phyloP scores from a whole-genome alignment of 345 rosid species.

The Conringia planisiliqua region DNA sequence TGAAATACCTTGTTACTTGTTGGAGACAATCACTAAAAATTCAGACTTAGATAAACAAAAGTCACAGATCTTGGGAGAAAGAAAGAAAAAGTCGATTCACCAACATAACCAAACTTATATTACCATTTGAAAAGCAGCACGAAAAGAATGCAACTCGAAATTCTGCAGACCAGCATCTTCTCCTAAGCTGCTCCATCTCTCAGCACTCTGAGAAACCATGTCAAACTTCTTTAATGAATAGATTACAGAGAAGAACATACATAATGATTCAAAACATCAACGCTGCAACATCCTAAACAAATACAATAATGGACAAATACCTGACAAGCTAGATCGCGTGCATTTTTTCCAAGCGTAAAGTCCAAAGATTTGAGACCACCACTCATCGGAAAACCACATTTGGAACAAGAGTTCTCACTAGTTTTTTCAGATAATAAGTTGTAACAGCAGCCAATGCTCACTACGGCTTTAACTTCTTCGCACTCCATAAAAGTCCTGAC shows the following conservation, averaged over 20 bases:
- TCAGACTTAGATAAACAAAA: not conserved
- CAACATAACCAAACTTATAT: slow-evolving; percentile 3
- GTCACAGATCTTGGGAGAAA: not conserved
- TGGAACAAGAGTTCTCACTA: slow-evolving; percentile 35
- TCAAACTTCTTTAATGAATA: not conserved
- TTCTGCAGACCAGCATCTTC: slow-evolving; percentile 74
- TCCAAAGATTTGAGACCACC: slow-evolving; percentile 53
- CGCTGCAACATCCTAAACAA: slow-evolving; percentile 1
- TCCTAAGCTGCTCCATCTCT: slow-evolving; percentile 75
- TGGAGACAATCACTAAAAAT: not conserved
- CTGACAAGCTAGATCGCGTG: slow-evolving; percentile 95
- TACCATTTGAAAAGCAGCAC: slow-evolving; percentile 95
- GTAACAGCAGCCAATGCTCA: slow-evolving; percentile 97
- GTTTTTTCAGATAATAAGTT: slow-evolving; percentile 74
- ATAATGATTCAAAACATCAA: not conserved
- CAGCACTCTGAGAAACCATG: slow-evolving; percentile 67
- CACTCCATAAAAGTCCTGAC: slow-evolving; percentile 72
- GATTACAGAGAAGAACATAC: not conserved
- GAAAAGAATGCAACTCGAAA: slow-evolving; percentile 86
- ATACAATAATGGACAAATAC: slow-evolving; percentile 34
- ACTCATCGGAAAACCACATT: slow-evolving; percentile 77
- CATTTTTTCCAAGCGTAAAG: slow-evolving; percentile 58
- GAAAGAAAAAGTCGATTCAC: not conserved
- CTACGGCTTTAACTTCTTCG: slow-evolving; percentile 65
- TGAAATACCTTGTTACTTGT: slow-evolving; percentile 1